These are phyloP conservation scores for Coffea humblotiana DNA, from an alignment of 305 asterid genomes.

Conservation along the genomic window DNA sequence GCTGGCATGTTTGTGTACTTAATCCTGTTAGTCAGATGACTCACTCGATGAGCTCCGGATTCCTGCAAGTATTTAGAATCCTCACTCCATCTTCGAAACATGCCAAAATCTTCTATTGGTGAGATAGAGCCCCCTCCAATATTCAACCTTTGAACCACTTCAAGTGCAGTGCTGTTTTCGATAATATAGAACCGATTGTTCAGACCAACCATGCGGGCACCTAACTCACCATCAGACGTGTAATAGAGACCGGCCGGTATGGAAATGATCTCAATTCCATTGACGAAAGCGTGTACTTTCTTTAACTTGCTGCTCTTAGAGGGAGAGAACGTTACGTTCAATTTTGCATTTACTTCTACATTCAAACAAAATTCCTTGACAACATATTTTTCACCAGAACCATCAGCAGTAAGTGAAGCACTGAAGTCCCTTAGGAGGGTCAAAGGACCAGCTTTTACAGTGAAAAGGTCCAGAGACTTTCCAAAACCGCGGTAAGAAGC, in stretches of 20 bases:
- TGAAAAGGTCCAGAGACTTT: constrained; percentile 40
- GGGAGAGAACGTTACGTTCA: constrained; percentile 48
- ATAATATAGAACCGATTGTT: constrained; percentile 40
- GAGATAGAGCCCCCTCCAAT: constrained; percentile 51
- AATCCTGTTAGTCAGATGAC: constrained; percentile 15
- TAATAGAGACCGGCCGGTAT: constrained; percentile 72
- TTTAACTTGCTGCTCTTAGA: constrained; percentile 26
- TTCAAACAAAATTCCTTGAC: constrained; percentile 52
- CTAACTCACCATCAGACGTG: constrained; percentile 49
- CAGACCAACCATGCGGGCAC: constrained; percentile 52
- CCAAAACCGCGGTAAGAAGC: constrained; percentile 31
- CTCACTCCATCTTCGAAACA: constrained; percentile 55
- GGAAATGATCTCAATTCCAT: constrained; percentile 65
- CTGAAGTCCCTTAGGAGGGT: constrained; percentile 55
- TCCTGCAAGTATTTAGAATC: constrained; percentile 43
- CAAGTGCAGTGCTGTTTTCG: constrained; percentile 58
- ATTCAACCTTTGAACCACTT: constrained; percentile 54
- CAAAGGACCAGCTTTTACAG: constrained; percentile 51
- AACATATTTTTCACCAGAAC: constrained; percentile 32
- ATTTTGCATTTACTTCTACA: constrained; percentile 28
- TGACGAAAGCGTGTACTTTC: constrained; percentile 48
- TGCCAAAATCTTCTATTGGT: constrained; percentile 47
- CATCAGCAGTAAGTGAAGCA: constrained; percentile 31
- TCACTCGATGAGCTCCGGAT: constrained; percentile 28
- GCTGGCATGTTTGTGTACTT: constrained; percentile 16